Evolutionary conservation across 257 asterid genomes (phyloP), one percentile per base, ranked within the genome.

Genomic region (Eucommia ulmoides): DNA sequence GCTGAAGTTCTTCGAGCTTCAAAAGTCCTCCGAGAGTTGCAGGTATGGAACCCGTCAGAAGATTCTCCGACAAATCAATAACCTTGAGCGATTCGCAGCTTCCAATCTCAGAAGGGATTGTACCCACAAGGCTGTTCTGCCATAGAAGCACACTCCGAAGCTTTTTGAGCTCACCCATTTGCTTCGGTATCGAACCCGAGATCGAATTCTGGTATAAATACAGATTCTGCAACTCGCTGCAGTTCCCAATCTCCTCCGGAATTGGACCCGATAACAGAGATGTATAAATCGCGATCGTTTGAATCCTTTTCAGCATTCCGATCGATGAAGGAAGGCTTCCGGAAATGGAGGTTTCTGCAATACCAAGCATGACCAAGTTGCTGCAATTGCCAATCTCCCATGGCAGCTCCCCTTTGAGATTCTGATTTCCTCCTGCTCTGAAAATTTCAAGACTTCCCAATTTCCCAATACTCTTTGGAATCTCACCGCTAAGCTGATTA

Each of bases 401-500:
- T 20, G 98, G 98, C 61, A 91, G 50, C 21, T 58, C 73, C 0
- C 98, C 98, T 17, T 67, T 67, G 21, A 91, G 83, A 66, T 91
- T 80, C 45, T 73, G 92, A 48, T 91, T 91, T 22, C 98, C 98
- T 3, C 98, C 98, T 10, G 92, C 93, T 52, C 98, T 61, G 65
- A 91, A 59, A 0, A 71, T 61, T 19, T 85, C 83, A 18, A 91
- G 93, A 16, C 62, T 67, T 3, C 54, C 50, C 80, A 91, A 33
- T n/a, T 65, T 53, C 1, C 96, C 98, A 2, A 91, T 26, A 48
- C 82, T 75, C 47, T 20, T 19, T 0, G 98, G 98, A 46, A 91
- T 78, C 46, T 62, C 93, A 19, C 98, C 98, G 42, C 65, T 55
- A 19, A 91, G 75, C 45, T 80, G 93, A 52, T 91, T 91, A 56